phyloP scores from a whole-genome alignment of 345 rosid genomes.

The Leavenworthia alabamica region DNA sequence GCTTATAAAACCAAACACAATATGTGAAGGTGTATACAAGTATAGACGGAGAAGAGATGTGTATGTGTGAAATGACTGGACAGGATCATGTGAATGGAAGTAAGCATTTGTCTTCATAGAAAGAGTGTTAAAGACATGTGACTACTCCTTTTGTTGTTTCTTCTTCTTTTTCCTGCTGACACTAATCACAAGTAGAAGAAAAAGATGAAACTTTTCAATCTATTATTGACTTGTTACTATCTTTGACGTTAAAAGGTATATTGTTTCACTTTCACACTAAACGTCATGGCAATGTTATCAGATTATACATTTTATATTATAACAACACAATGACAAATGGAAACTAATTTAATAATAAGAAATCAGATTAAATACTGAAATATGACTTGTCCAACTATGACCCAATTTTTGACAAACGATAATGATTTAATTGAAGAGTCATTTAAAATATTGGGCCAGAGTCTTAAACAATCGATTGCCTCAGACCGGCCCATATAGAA shows the following conservation, averaged over 20 bases:
- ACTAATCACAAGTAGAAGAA: neutral
- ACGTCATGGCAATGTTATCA: too few species aligned
- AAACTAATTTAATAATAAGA: too few species aligned
- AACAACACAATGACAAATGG: too few species aligned
- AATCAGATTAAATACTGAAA: too few species aligned
- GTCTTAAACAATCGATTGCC: neutral
- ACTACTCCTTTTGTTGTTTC: constrained; percentile 13
- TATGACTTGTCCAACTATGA: too few species aligned
- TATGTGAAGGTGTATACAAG: neutral
- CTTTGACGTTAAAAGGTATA: constrained; percentile 21
- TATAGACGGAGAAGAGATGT: too few species aligned
- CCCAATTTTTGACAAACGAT: too few species aligned
- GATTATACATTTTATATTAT: too few species aligned
- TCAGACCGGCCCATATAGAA: too few species aligned
- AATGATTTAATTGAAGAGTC: too few species aligned
- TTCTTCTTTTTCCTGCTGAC: constrained; percentile 22
- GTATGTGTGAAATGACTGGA: constrained; percentile 23
- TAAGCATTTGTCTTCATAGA: constrained; percentile 20
- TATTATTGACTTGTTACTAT: constrained; percentile 19
- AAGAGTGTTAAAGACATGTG: constrained; percentile 21
- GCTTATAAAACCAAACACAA: too few species aligned
- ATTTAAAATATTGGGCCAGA: constrained; percentile 4
- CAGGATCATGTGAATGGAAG: constrained; percentile 29
- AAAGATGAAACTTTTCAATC: constrained; percentile 8
- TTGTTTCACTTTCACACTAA: too few species aligned